A percentile compares a stretch with the other conserved stretches of the same genome.
phyloP scores from a whole-genome alignment of 768 basidiomycete genomes.

The Tephrocybe sp. region DNA sequence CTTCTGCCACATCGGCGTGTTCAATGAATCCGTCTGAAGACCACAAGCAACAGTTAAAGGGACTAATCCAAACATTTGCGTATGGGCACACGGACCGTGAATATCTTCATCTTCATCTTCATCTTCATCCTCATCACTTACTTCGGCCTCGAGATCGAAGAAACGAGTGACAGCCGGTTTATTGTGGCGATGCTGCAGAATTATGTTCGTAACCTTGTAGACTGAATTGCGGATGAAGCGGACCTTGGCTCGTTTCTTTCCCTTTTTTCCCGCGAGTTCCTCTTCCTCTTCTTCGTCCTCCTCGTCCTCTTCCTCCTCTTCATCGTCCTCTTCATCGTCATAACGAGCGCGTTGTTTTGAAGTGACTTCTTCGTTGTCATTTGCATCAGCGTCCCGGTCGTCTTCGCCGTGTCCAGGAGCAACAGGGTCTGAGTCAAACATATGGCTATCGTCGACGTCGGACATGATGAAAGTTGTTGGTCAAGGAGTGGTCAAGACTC shows the following conservation, averaged over 20 bases:
- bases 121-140: conserved; percentile 96
- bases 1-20: conserved; percentile 62
- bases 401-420: conserved; percentile 42
- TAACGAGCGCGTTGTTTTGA: conserved; percentile 25
- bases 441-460: conserved; percentile 35
- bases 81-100: conserved; percentile 35
- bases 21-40: conserved; percentile 70
- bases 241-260: conserved; percentile 66
- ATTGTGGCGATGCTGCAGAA: conserved; percentile 58
- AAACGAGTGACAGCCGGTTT: conserved; percentile 74
- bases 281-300: conserved; percentile 60
- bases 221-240: not conserved
- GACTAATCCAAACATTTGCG: not conserved
- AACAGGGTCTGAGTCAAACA: conserved; percentile 36
- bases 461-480: conserved; percentile 40
- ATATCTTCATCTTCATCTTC: conserved; percentile 82
- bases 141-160: conserved; percentile 95
- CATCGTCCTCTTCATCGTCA: conserved; percentile 37
- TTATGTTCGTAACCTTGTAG: conserved; percentile 8
- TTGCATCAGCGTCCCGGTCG: conserved; percentile 30
- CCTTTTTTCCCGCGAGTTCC: conserved; percentile 45
- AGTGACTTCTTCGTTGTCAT: conserved; percentile 42
- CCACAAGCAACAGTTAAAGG: not conserved
- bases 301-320: conserved; percentile 47
- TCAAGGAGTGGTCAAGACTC: conserved; percentile 17